Evolutionary conservation across 1,139 yeast species (phyloP).

Genomic region (Yarrowia galli): DNA sequence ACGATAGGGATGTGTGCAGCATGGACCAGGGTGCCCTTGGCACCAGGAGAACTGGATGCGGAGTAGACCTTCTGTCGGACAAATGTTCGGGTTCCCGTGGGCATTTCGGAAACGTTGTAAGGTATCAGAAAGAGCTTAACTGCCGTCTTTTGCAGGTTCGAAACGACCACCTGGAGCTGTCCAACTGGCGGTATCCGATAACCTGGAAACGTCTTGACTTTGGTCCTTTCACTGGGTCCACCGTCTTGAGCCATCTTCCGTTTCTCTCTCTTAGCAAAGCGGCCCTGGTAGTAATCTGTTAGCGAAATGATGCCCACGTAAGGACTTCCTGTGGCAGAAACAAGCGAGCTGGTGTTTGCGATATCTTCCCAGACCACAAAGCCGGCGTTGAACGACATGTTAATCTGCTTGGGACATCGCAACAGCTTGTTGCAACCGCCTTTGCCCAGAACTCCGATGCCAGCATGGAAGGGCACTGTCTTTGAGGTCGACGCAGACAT

Average conservation of each 20-base stretch:
- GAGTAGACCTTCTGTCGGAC: constrained; percentile 49
- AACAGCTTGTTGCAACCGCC: constrained; percentile 41
- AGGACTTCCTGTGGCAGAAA: constrained; percentile 48
- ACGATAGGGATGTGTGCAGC: constrained; percentile 51
- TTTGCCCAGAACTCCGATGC: constrained; percentile 48
- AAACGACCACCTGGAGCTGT: constrained; percentile 54
- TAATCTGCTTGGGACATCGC: constrained; percentile 47
- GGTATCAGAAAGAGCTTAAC: constrained; percentile 52
- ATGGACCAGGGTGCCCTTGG: constrained; percentile 44
- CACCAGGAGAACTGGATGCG: constrained; percentile 39
- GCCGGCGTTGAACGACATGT: constrained; percentile 51
- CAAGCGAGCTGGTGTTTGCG: constrained; percentile 40
- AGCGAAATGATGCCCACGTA: constrained; percentile 55
- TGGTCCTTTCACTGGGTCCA: constrained; percentile 30
- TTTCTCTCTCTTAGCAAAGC: constrained; percentile 43
- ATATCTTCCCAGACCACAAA: constrained; percentile 50
- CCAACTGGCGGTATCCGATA: constrained; percentile 55
- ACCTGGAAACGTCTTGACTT: constrained; percentile 50
- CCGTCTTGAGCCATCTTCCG: constrained; percentile 3
- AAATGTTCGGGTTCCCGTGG: constrained; percentile 49
- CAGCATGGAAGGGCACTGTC: constrained; percentile 48
- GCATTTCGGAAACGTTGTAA: constrained; percentile 52
- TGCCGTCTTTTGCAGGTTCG: constrained; percentile 54
- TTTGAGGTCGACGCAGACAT: constrained; percentile 50
- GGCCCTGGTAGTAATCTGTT: constrained; percentile 48